Conservation (phyloP, 768 basidiomycete species). For the Coprinellus micaceus region DNA sequence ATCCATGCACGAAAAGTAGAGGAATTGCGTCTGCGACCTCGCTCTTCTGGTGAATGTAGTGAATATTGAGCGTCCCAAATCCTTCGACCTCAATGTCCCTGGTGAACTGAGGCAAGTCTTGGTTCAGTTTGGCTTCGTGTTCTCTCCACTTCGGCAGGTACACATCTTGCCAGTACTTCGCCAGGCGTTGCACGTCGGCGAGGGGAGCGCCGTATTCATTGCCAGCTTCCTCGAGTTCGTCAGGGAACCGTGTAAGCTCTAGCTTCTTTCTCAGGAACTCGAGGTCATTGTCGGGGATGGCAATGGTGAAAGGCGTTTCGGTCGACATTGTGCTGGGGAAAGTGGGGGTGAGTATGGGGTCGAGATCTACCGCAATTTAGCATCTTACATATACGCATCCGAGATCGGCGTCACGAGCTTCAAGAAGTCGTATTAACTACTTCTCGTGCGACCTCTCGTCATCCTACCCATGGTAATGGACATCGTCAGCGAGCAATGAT, state of each 20-base stretch:
- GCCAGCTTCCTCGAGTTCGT: slow-evolving; percentile 50
- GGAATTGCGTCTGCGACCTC: slow-evolving; percentile 45
- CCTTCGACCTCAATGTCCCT: slow-evolving; percentile 45
- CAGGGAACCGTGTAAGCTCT: slow-evolving; percentile 45
- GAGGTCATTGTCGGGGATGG: slow-evolving; percentile 41
- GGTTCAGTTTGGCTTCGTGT: slow-evolving; percentile 48
- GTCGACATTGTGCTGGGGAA: background rate
- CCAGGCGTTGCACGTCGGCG: slow-evolving; percentile 45
- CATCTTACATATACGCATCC: too few relatives aligned
- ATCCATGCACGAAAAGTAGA: slow-evolving; percentile 60
- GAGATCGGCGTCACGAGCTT: too few relatives aligned
- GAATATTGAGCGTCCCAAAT: slow-evolving; percentile 42
- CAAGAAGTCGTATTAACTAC: too few relatives aligned
- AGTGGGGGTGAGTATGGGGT: background rate
- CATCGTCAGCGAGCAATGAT: too few relatives aligned
- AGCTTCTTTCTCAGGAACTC: slow-evolving; percentile 43
- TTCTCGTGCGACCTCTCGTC: too few relatives aligned
- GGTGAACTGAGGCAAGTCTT: slow-evolving; percentile 52
- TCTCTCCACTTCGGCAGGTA: slow-evolving; percentile 51
- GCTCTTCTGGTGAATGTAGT: slow-evolving; percentile 58
- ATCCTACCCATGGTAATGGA: too few relatives aligned
- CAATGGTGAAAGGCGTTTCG: slow-evolving; percentile 44
- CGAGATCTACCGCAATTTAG: too few relatives aligned
- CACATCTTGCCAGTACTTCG: slow-evolving; percentile 45
- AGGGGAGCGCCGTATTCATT: slow-evolving; percentile 56